Base-by-base conservation (phyloP, 106 monocot species). In the Apostasia shenzhenica region DNA sequence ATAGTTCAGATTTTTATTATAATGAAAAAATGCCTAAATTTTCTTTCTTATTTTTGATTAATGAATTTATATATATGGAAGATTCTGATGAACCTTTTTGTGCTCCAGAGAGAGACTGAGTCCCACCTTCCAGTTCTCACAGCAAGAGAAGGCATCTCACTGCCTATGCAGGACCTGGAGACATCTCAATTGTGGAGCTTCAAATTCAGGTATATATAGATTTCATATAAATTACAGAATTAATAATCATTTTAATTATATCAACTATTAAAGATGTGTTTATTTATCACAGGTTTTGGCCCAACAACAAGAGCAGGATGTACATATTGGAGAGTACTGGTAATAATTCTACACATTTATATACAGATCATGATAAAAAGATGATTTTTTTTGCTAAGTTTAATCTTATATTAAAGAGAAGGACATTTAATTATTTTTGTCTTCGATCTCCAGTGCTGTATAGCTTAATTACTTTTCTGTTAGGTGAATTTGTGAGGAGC, bases 301-400 rank as follows among this genome's bases (percentile, higher is more conserved):
- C 94, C 0, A 94, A 94, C 70, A 94, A 94, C 53, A 94, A 82
- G 67, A 91, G 94, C 68, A 87, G 91, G 69, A 94, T 94, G 94
- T 94, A 94, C 71, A 80, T 94, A 61, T 68, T 94, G 45, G 94
- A 94, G 73, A 94, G 83, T 53, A 83, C 90, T n/a, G 94, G 94
- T 83, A 63, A 55, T 37, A 4, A 9, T 56, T 56, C 56, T n/a
- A 12, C 4, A 26, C 26, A 26, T 26, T 26, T 26, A 26, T 26
- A 26, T 26, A 26, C 26, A 26, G 26, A 26, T 26, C 26, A 26
- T 26, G 26, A 26, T 26, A 26, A 26, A 0, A 26, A 26, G 26
- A 26, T 26, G 0, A 26, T 26, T 26, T 26, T 26, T 26, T 26
- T 26, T 26, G 26, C 26, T 26, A 26, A 26, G 26, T 26, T 26